Conservation (phyloP, 2,329 filamentous ascomycete genomes). For the Amphichorda felina region DNA sequence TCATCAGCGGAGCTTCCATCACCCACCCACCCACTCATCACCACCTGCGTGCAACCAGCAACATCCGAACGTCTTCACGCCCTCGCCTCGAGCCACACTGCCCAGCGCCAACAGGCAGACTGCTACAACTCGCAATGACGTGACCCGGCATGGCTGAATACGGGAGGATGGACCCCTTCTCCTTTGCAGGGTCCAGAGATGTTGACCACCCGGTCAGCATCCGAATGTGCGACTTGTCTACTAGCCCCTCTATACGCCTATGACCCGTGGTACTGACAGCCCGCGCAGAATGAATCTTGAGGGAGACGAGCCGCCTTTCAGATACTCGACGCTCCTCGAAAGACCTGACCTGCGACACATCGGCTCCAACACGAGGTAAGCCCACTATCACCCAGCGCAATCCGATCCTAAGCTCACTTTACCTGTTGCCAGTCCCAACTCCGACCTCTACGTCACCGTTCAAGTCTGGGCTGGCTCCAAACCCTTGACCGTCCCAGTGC, state of each 20-base stretch:
- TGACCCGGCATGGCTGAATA: constrained; percentile 23
- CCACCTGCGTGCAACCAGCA: too few relatives aligned
- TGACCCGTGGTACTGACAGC: constrained; percentile 8
- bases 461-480: constrained; percentile 97
- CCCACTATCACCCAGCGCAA: not conserved
- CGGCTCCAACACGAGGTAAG: constrained; percentile 69
- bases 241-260: constrained; percentile 3
- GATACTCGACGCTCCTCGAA: constrained; percentile 59
- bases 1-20: too few relatives aligned
- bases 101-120: not conserved
- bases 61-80: too few relatives aligned
- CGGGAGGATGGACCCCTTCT: constrained; percentile 78
- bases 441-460: constrained; percentile 84
- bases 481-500: constrained; percentile 78
- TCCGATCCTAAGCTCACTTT: not conserved
- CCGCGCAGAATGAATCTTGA: constrained; percentile 33
- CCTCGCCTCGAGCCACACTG: not conserved
- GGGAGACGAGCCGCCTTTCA: constrained; percentile 27
- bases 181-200: constrained; percentile 82
- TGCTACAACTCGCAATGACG: constrained; percentile 10
- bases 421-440: constrained; percentile 47
- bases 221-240: constrained; percentile 38
- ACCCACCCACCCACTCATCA: too few relatives aligned
- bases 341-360: constrained; percentile 74
- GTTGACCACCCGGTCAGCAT: constrained; percentile 62